Percentiles rank a stretch among this genome's conserved stretches.
Evolutionary conservation across 305 asterid species (phyloP).

Genomic region (Fraxinus albicans): DNA sequence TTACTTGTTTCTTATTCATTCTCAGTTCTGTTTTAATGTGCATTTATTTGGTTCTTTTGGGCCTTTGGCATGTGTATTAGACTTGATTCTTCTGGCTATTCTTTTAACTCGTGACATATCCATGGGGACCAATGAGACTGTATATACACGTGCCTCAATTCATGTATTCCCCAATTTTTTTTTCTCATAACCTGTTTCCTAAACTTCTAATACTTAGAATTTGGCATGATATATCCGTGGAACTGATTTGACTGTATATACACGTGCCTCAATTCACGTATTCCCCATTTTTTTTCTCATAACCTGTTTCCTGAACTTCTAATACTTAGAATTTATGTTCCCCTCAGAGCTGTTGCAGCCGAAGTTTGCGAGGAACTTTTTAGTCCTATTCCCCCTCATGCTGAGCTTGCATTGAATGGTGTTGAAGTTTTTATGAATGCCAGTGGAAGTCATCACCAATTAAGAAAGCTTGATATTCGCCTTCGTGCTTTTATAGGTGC

Average conservation of each 20-base stretch:
- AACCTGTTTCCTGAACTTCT: neutral
- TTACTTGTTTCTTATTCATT: conserved; percentile 5
- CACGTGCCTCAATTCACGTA: neutral
- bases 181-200: neutral
- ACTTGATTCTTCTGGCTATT: neutral
- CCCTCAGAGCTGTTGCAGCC: conserved; percentile 89
- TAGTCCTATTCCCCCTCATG: conserved; percentile 94
- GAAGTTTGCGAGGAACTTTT: conserved; percentile 98
- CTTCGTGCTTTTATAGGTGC: conserved; percentile 93
- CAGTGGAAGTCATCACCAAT: conserved; percentile 97
- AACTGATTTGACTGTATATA: neutral
- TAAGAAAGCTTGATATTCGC: conserved; percentile 91
- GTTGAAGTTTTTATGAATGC: conserved; percentile 97
- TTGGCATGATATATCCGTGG: neutral
- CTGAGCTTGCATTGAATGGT: conserved; percentile 92
- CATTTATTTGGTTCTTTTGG: neutral
- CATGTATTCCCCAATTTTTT: neutral
- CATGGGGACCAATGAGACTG: neutral
- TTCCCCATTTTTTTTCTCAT: neutral
- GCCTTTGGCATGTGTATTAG: neutral
- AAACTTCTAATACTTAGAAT: neutral
- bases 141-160: neutral
- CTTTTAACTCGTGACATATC: neutral
- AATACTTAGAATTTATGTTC: conserved; percentile 14
- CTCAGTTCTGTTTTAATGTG: conserved; percentile 8